phyloP scores from a whole-genome alignment of 2,329 filamentous ascomycete genomes.

The Penicillium sp. region DNA sequence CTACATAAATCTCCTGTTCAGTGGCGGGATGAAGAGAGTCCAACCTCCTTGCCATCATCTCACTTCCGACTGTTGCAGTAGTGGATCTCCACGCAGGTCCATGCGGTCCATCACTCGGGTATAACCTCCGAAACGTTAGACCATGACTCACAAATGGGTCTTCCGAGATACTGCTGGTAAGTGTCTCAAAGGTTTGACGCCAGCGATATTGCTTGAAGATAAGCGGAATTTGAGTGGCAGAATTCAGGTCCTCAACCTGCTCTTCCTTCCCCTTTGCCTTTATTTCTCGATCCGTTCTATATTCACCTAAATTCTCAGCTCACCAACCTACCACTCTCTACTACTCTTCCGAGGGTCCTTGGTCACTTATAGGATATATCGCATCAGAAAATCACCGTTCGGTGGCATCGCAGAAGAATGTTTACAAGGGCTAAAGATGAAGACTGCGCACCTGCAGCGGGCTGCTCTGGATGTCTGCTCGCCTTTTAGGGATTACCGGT shows the following conservation, averaged over 20 bases:
- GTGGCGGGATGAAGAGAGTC: background rate
- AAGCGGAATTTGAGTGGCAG: background rate
- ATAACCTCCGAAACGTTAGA: constrained; percentile 10
- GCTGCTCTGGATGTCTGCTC: background rate
- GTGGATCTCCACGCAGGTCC: constrained; percentile 11
- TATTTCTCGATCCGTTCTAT: background rate
- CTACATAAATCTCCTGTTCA: background rate
- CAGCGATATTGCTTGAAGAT: background rate
- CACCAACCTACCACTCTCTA: background rate
- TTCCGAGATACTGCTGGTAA: no score
- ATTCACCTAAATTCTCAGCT: background rate
- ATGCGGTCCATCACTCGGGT: constrained; percentile 8
- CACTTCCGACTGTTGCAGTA: background rate
- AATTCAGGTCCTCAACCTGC: background rate
- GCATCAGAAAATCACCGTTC: background rate
- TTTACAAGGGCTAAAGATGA: background rate
- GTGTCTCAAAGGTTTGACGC: background rate
- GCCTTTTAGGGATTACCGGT: no score
- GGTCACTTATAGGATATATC: background rate
- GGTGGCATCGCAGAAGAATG: background rate
- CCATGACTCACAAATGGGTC: constrained; percentile 6
- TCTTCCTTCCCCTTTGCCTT: background rate
- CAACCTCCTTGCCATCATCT: background rate
- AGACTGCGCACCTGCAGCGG: background rate
- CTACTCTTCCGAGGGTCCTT: background rate